Evolutionary conservation across 257 asterid species (phyloP).

Genomic region (Apocynum venetum): DNA sequence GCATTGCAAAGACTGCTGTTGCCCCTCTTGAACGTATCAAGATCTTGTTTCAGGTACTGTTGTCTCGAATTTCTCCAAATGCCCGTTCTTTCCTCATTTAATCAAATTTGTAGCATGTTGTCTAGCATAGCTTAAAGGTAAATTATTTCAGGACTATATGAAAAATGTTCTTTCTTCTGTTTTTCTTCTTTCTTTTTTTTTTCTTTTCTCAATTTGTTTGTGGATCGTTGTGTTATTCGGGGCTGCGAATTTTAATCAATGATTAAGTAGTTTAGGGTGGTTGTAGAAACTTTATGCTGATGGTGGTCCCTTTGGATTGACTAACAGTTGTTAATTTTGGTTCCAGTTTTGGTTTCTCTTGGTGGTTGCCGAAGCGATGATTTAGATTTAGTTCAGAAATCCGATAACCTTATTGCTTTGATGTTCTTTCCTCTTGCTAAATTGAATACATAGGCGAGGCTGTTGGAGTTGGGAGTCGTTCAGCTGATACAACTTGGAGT

Average conservation of each 20-base stretch:
- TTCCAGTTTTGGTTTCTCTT: not conserved
- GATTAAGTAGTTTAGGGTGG: too few species aligned
- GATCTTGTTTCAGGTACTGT: constrained; percentile 85
- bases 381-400: not conserved
- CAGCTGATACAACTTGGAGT: not conserved
- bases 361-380: not conserved
- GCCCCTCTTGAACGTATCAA: constrained; percentile 97
- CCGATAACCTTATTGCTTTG: not conserved
- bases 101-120: not conserved
- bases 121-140: not conserved
- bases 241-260: not conserved
- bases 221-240: not conserved
- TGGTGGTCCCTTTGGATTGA: not conserved
- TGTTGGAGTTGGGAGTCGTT: not conserved
- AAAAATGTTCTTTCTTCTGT: not conserved
- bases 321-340: not conserved
- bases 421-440: not conserved
- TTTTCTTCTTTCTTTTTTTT: not conserved
- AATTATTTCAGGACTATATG: not conserved
- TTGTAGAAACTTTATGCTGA: not conserved
- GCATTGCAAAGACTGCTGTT: constrained; percentile 82
- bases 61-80: not conserved
- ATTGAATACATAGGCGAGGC: not conserved
- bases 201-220: not conserved
- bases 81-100: not conserved